Conservation (phyloP, 148 eudicot genomes). For the Vaccinium vitisidaea region DNA sequence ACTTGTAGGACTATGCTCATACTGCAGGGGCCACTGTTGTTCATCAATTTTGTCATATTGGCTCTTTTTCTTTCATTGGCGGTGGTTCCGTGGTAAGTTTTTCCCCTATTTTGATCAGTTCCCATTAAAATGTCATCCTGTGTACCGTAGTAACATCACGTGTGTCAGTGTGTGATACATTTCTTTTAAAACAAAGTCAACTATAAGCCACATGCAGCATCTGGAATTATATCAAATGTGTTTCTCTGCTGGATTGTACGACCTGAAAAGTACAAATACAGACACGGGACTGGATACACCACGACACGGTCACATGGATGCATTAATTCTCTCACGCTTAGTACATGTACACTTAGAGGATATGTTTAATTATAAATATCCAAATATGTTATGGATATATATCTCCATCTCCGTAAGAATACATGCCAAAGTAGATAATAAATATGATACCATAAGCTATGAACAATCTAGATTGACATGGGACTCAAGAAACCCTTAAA, state of each 20-base stretch:
- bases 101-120: neutral
- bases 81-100: conserved; percentile 91
- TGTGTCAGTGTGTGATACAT: neutral
- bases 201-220: neutral
- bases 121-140: neutral
- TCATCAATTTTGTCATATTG: conserved; percentile 88
- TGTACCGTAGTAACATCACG: neutral
- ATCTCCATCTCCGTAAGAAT: no score
- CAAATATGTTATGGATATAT: no score
- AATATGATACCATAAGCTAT: no score
- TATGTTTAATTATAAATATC: no score
- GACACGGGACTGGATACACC: no score
- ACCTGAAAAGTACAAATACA: neutral
- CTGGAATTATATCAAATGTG: neutral
- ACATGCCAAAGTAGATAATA: no score
- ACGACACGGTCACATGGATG: no score
- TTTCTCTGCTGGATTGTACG: neutral
- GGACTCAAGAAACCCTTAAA: no score
- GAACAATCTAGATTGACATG: no score
- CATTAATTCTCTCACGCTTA: no score
- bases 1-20: conserved; percentile 68
- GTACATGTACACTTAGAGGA: no score
- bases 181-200: neutral
- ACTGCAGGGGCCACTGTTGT: conserved; percentile 85
- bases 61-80: conserved; percentile 86